Conservation (phyloP, 768 basidiomycete genomes). For the Leucocoprinus birnbaumii region DNA sequence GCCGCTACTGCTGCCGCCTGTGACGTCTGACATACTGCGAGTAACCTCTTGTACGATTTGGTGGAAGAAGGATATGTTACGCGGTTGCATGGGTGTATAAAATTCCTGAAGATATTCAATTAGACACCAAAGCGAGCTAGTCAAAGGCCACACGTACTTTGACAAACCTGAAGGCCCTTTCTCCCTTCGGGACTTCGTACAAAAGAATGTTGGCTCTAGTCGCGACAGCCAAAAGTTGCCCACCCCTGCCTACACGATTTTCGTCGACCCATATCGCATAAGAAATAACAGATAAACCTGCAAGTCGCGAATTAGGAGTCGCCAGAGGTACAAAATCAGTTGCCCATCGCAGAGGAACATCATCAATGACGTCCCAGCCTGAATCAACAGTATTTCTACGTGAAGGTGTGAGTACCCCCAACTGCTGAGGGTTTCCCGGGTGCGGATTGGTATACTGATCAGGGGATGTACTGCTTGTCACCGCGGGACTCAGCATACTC, state of each 20-base stretch:
- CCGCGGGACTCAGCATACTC: conserved; percentile 26
- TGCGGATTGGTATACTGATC: conserved; percentile 11
- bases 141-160: conserved; percentile 44
- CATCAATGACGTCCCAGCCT: conserved; percentile 73
- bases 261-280: conserved; percentile 73
- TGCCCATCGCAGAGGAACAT: conserved; percentile 79
- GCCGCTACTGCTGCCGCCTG: conserved; percentile 26
- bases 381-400: conserved; percentile 40
- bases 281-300: conserved; percentile 52
- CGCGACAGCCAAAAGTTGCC: conserved; percentile 68
- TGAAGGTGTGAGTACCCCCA: conserved; percentile 13
- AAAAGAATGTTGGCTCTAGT: conserved; percentile 71
- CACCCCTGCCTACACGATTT: conserved; percentile 37
- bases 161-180: conserved; percentile 78
- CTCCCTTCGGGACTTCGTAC: conserved; percentile 80
- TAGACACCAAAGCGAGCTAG: neutral
- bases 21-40: conserved; percentile 40
- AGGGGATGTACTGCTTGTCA: conserved; percentile 3
- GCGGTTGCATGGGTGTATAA: conserved; percentile 71
- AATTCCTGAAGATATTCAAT: conserved; percentile 59
- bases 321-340: conserved; percentile 84
- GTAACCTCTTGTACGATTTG: conserved; percentile 57
- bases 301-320: conserved; percentile 58
- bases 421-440: neutral
- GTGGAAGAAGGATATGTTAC: conserved; percentile 66